phyloP scores from a whole-genome alignment of 495 filamentous ascomycete genomes.

The Neurospora cerealis region DNA sequence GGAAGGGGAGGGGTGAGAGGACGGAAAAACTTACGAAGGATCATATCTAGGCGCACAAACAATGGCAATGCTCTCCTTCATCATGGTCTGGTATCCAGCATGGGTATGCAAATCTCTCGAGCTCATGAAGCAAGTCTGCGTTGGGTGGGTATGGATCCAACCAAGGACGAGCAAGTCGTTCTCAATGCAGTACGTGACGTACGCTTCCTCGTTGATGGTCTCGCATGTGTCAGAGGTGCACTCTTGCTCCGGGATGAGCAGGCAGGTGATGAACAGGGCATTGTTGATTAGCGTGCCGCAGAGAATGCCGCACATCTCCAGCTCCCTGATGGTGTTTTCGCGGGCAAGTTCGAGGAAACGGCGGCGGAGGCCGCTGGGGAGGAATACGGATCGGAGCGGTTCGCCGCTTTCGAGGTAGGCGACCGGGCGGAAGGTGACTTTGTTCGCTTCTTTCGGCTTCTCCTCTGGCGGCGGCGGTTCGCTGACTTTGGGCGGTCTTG shows the following conservation, averaged over 20 bases:
- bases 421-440: conserved; percentile 66
- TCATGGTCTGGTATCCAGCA: conserved; percentile 83
- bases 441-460: conserved; percentile 14
- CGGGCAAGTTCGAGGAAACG: conserved; percentile 62
- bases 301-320: conserved; percentile 92
- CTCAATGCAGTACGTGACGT: conserved; percentile 79
- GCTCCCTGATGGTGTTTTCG: conserved; percentile 64
- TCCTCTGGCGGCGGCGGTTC: conserved; percentile 18
- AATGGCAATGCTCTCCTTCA: conserved; percentile 91
- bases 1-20: neutral
- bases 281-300: conserved; percentile 87
- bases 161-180: conserved; percentile 84
- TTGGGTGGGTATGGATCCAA: conserved; percentile 97
- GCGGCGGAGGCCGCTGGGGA: conserved; percentile 63
- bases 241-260: conserved; percentile 86
- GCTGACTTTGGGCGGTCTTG: neutral
- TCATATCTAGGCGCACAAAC: conserved; percentile 81
- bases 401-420: conserved; percentile 83
- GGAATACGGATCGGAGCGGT: conserved; percentile 76
- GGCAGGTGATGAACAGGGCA: conserved; percentile 76
- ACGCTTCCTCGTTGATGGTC: conserved; percentile 68
- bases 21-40: conserved; percentile 49
- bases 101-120: conserved; percentile 90
- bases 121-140: conserved; percentile 97
- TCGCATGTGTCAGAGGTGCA: conserved; percentile 90